Conservation (phyloP, 176 grass and related monocot genomes). For the Puccinellia tenuiflora region DNA sequence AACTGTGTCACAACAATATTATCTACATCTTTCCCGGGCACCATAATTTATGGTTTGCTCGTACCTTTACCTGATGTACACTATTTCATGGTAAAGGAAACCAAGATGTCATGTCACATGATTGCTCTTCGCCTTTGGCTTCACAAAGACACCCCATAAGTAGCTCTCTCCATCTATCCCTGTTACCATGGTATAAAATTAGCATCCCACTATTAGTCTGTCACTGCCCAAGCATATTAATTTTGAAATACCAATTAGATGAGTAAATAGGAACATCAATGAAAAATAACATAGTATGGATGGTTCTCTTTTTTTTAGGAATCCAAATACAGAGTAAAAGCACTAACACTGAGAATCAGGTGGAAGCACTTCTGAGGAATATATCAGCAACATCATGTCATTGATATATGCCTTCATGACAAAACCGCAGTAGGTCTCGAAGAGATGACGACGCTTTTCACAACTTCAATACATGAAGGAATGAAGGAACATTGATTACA, state of each 20-base stretch:
- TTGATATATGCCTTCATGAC: slow-evolving; percentile 32
- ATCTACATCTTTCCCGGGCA: neutral
- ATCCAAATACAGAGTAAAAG: neutral
- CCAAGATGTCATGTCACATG: neutral
- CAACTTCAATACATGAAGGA: slow-evolving; percentile 1
- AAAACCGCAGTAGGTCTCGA: neutral
- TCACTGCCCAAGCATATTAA: neutral
- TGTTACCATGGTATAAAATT: neutral
- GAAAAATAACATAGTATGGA: neutral
- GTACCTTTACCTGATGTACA: neutral
- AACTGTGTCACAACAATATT: neutral
- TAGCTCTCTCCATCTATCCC: neutral
- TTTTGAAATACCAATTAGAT: neutral
- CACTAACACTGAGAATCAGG: slow-evolving; percentile 35
- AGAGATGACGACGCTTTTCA: neutral
- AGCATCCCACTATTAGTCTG: neutral
- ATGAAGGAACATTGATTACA: neutral
- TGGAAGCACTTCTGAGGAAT: slow-evolving; percentile 34
- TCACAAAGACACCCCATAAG: neutral
- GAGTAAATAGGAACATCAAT: neutral
- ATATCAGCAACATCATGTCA: slow-evolving; percentile 28
- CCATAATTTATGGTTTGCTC: neutral
- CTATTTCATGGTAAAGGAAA: neutral
- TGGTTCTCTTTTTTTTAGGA: neutral
- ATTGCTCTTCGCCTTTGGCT: neutral